Percentiles rank a stretch among this genome's conserved stretches.
Conservation (phyloP, 495 filamentous ascomycete species). For the Arthonia radiata region DNA sequence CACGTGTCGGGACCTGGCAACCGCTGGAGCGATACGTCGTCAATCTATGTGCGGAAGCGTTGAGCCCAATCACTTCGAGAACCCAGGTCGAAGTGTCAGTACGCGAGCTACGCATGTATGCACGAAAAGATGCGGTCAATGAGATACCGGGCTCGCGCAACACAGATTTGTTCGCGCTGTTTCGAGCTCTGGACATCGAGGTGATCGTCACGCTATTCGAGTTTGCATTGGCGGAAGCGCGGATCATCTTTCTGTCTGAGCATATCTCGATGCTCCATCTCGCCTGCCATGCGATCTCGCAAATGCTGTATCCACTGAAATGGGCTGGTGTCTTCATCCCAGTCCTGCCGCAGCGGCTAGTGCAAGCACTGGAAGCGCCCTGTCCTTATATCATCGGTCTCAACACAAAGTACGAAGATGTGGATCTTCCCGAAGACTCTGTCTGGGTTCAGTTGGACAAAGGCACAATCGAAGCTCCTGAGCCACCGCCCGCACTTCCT, state of each 20-base stretch:
- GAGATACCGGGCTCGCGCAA: conserved; percentile 81
- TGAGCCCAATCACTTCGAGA: conserved; percentile 72
- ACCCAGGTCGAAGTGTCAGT: conserved; percentile 88
- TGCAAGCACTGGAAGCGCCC: conserved; percentile 79
- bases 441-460: conserved; percentile 83
- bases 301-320: conserved; percentile 67
- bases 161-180: conserved; percentile 82
- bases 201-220: conserved; percentile 87
- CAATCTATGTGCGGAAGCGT: conserved; percentile 88
- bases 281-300: conserved; percentile 57
- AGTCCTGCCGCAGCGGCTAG: conserved; percentile 60
- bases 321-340: conserved; percentile 91
- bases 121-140: conserved; percentile 77
- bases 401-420: conserved; percentile 74
- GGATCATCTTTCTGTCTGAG: conserved; percentile 87
- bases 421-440: conserved; percentile 47
- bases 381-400: conserved; percentile 95
- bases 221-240: conserved; percentile 76
- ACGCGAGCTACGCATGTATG: conserved; percentile 73
- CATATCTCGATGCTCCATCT: conserved; percentile 93
- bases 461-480: conserved; percentile 62
- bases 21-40: conserved; percentile 91
- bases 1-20: conserved; percentile 86
- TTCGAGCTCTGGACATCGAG: conserved; percentile 63
- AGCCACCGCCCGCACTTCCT: conserved; percentile 47